Evolutionary conservation across 352 stramenopile genomes (phyloP), one percentile per base, ranked within the genome.

Genomic region (Globisporangium yorkense): DNA sequence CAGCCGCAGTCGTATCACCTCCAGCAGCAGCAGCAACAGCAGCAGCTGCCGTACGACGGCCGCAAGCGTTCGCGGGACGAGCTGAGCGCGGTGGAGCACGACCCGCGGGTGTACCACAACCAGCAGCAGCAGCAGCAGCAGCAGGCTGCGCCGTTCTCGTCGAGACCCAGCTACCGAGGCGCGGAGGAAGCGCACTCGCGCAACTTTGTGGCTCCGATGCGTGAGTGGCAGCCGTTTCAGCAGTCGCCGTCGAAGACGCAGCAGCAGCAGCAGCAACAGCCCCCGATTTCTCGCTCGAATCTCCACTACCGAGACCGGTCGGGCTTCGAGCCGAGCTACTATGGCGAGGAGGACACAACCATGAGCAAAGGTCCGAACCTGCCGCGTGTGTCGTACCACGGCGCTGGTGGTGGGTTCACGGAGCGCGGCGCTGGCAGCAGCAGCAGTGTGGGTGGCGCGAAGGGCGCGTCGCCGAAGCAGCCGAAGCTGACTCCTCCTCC

Each of bases 111-210:
- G 43, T 48, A 27, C 43, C 43, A 48, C 5, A n/a, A 48, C 43
- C 43, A 8, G 5, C n/a, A 9, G 16, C 43, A 21, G 10, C n/a
- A 9, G 16, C 43, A 21, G 10, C 39, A 44, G 18, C 43, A 27
- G 18, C 43, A 48, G 6, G 7, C 40, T 45, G 40, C 16, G 40
- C 20, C 43, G 4, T 48, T 48, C 20, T n/a, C 16, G 18, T 48
- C 43, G 3, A 21, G 43, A 48, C 16, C n/a, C 7, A 48, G 20
- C 8, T 24, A 27, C 43, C 16, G 16, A 21, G n/a, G 43, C 43
- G 43, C 43, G 43, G 43, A 48, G 7, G 43, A 48, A 48, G 43
- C 43, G 43, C 43, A 27, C n/a, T n/a, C n/a, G 43, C 43, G 43
- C 7, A 48, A 13, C n/a, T 48, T 48, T 27, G n/a, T 8, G 43